Evolutionary conservation across 495 filamentous ascomycete genomes (phyloP).

Genomic region (Cercophora samala): DNA sequence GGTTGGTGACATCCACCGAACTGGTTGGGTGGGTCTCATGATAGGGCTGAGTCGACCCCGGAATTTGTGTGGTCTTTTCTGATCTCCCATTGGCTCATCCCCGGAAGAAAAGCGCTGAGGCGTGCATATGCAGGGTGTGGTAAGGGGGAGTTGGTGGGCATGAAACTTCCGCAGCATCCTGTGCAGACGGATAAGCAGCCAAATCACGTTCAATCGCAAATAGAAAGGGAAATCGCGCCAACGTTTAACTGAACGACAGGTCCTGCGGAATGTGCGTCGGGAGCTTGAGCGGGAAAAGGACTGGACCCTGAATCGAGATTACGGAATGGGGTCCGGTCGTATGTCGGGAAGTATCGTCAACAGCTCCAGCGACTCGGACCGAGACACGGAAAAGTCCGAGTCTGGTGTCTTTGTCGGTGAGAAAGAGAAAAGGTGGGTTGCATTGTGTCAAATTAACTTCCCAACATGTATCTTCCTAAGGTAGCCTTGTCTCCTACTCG

Average conservation of each 20-base stretch:
- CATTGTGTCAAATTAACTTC: neutral
- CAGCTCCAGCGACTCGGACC: neutral
- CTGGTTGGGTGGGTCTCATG: neutral
- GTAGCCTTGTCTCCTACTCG: neutral
- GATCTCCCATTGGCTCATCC: neutral
- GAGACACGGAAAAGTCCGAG: neutral
- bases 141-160: neutral
- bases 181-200: neutral
- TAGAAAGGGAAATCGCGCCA: neutral
- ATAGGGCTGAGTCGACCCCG: neutral
- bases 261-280: neutral
- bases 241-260: neutral
- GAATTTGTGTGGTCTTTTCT: neutral
- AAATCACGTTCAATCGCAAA: neutral
- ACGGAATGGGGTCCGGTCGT: too few species aligned
- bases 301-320: too few species aligned
- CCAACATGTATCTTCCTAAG: too few species aligned
- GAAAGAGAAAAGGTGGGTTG: neutral
- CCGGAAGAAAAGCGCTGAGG: neutral
- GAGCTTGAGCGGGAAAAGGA: too few species aligned
- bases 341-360: neutral
- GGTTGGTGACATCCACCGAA: neutral
- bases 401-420: neutral
- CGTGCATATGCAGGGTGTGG: neutral
- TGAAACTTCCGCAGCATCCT: neutral